A percentile compares a stretch with the other conserved stretches of the same genome.
These are phyloP conservation scores for Botrytis sinoallii DNA, from an alignment of 2,329 filamentous ascomycete species.

Conservation along the genomic window DNA sequence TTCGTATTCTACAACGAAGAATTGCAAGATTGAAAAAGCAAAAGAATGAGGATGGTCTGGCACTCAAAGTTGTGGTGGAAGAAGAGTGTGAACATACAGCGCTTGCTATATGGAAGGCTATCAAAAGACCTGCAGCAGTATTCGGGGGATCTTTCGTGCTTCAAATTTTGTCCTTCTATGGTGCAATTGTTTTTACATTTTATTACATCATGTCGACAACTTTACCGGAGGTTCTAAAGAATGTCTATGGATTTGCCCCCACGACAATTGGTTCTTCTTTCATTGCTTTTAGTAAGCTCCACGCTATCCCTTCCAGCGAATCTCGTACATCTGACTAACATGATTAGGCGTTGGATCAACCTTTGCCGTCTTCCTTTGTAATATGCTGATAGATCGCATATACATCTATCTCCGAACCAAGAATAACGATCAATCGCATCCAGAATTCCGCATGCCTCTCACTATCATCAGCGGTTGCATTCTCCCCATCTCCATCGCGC, in stretches of 20 bases:
- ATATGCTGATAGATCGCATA: slow-evolving; percentile 35
- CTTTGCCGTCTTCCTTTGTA: slow-evolving; percentile 44
- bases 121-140: slow-evolving; percentile 43
- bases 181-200: slow-evolving; percentile 43
- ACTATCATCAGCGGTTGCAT: slow-evolving; percentile 52
- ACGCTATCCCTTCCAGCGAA: not conserved
- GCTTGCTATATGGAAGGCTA: slow-evolving; percentile 38
- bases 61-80: not conserved
- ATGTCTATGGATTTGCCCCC: slow-evolving; percentile 44
- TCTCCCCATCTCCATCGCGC: slow-evolving; percentile 52
- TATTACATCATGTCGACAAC: slow-evolving; percentile 48
- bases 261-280: slow-evolving; percentile 52
- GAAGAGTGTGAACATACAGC: slow-evolving; percentile 29
- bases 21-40: slow-evolving; percentile 36
- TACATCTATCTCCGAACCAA: slow-evolving; percentile 26
- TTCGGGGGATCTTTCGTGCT: slow-evolving; percentile 51
- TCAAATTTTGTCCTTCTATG: slow-evolving; percentile 43
- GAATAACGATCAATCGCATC: slow-evolving; percentile 33
- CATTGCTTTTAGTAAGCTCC: slow-evolving; percentile 48
- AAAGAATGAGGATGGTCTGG: not conserved
- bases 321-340: not conserved
- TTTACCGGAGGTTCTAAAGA: slow-evolving; percentile 43
- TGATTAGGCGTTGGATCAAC: slow-evolving; percentile 28
- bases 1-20: slow-evolving; percentile 51
- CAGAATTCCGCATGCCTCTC: slow-evolving; percentile 62